These are phyloP conservation scores for Leucocoprinus leucothites DNA, from an alignment of 768 basidiomycete species.

Conservation along the genomic window DNA sequence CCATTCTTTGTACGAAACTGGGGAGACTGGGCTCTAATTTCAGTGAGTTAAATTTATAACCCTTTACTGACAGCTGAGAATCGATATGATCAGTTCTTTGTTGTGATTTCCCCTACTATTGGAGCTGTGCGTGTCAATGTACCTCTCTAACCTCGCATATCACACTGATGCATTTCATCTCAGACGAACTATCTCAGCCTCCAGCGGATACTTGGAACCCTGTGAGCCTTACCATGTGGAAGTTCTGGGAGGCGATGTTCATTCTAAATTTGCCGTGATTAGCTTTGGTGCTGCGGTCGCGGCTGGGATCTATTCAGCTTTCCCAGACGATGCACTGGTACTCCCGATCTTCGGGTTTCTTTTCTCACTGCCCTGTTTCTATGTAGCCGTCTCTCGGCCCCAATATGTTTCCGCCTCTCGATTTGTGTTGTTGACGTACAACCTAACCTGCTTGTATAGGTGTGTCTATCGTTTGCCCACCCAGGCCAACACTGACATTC, in stretches of 20 bases:
- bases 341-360: constrained; percentile 85
- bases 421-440: constrained; percentile 86
- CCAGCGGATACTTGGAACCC: constrained; percentile 81
- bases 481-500: background rate
- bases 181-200: constrained; percentile 85
- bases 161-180: constrained; percentile 12
- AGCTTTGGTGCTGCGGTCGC: constrained; percentile 82
- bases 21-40: constrained; percentile 96
- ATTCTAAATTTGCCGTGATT: constrained; percentile 13
- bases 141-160: background rate
- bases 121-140: constrained; percentile 56
- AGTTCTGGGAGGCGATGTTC: background rate
- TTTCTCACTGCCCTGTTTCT: constrained; percentile 93
- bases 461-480: constrained; percentile 27
- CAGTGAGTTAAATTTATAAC: constrained; percentile 43
- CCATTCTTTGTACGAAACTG: constrained; percentile 76
- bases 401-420: constrained; percentile 71
- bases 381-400: constrained; percentile 78
- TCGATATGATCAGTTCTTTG: constrained; percentile 58
- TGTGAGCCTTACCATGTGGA: constrained; percentile 46
- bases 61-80: background rate
- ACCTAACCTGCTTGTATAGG: constrained; percentile 78
- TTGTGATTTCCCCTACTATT: constrained; percentile 89
- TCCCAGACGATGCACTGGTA: constrained; percentile 70
- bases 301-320: constrained; percentile 64